Conservation (phyloP, 306 rosid species). For the Sicyos edulis region DNA sequence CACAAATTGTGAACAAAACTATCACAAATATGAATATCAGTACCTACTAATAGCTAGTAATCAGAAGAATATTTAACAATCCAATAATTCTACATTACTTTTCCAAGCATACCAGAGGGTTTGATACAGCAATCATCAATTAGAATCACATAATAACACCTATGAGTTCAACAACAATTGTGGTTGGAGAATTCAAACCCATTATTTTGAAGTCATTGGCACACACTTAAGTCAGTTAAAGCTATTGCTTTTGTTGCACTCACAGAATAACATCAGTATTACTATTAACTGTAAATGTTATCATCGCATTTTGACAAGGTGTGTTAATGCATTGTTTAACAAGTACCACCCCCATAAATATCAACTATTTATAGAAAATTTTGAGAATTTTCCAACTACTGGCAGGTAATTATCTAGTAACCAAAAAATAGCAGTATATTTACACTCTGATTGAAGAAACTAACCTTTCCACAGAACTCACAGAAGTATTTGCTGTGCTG, state of each 20-base stretch:
- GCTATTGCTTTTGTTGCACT: too few relatives aligned
- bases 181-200: too few relatives aligned
- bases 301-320: not conserved
- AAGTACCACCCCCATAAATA: not conserved
- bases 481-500: conserved; percentile 77
- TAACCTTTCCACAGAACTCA: conserved; percentile 81
- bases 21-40: not conserved
- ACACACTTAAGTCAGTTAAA: too few relatives aligned
- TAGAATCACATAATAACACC: not conserved
- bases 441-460: not conserved
- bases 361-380: not conserved
- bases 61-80: not conserved
- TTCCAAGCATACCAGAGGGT: too few relatives aligned
- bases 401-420: too few relatives aligned
- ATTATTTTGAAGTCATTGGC: too few relatives aligned
- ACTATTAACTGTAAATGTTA: not conserved
- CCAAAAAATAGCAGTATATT: too few relatives aligned
- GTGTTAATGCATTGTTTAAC: not conserved
- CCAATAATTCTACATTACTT: not conserved
- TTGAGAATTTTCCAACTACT: too few relatives aligned
- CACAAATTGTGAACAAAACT: not conserved
- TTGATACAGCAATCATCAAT: not conserved
- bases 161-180: too few relatives aligned
- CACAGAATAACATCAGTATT: not conserved
- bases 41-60: too few relatives aligned